A percentile compares a stretch with the other conserved stretches of the same genome.
phyloP scores from a whole-genome alignment of 2,329 filamentous ascomycete genomes.

The Nemania sp. region DNA sequence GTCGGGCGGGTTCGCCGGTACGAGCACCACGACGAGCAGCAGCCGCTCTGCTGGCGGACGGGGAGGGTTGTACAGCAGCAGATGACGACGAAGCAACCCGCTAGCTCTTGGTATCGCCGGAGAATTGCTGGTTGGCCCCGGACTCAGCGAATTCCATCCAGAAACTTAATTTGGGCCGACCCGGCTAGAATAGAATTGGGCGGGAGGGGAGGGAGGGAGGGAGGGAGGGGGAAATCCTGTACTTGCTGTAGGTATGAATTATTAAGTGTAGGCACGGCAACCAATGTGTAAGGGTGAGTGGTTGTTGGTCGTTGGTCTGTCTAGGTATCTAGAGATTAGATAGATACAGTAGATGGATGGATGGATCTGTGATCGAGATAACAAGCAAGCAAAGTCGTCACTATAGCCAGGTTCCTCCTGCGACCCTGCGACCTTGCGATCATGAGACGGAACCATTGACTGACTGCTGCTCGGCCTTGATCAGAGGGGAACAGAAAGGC shows the following conservation, averaged over 20 bases:
- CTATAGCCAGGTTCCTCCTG: constrained; percentile 31
- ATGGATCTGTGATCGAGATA: constrained; percentile 7
- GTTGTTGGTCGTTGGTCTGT: not conserved
- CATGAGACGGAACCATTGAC: constrained; percentile 24
- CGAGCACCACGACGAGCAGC: constrained; percentile 35
- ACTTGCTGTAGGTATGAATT: constrained; percentile 5
- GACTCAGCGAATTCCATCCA: constrained; percentile 26
- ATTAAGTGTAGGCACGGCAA: constrained; percentile 21
- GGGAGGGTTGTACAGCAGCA: constrained; percentile 2
- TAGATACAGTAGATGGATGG: too few species aligned
- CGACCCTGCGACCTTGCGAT: constrained; percentile 29
- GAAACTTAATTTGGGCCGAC: constrained; percentile 23
- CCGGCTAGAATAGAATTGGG: constrained; percentile 31
- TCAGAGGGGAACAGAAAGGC: constrained; percentile 37
- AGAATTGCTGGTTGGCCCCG: constrained; percentile 29
- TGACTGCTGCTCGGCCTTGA: constrained; percentile 31
- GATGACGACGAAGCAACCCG: constrained; percentile 15
- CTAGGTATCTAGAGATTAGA: too few species aligned
- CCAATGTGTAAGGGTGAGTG: constrained; percentile 9
- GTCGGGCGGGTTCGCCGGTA: constrained; percentile 27
- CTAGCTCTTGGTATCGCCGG: constrained; percentile 23
- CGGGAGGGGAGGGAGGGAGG: not conserved
- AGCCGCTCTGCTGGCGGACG: constrained; percentile 32
- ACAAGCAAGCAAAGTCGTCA: not conserved
- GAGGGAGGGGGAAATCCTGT: too few species aligned